A percentile compares a stretch with the other conserved stretches of the same genome.
These are phyloP conservation scores for Boletus speciosus DNA, from an alignment of 768 basidiomycete genomes.

Conservation along the genomic window DNA sequence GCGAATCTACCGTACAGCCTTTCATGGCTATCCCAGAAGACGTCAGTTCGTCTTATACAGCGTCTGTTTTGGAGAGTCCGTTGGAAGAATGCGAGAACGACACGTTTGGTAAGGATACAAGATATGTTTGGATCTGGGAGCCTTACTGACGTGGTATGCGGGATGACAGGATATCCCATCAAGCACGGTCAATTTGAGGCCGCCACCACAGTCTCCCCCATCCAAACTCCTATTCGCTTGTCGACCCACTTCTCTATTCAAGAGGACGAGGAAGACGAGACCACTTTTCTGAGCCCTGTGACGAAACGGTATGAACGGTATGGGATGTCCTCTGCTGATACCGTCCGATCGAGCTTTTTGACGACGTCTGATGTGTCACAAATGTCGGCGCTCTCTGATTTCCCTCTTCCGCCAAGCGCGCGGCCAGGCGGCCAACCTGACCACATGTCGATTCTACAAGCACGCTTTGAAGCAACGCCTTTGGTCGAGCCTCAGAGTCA, in stretches of 20 bases:
- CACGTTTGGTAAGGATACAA: conserved; percentile 25
- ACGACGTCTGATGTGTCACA: conserved; percentile 57
- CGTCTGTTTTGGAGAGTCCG: conserved; percentile 18
- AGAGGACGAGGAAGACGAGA: conserved; percentile 7
- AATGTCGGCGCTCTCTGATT: conserved; percentile 72
- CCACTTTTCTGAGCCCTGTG: conserved; percentile 12
- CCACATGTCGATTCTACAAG: conserved; percentile 39
- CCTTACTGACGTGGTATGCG: neutral
- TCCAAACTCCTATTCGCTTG: conserved; percentile 8
- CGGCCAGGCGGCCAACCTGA: conserved; percentile 21
- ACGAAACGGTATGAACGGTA: conserved; percentile 20
- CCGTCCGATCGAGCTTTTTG: conserved; percentile 53
- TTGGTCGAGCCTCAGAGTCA: neutral
- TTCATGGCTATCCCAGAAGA: conserved; percentile 23
- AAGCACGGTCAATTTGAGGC: conserved; percentile 19
- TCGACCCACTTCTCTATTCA: conserved; percentile 26
- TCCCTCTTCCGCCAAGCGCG: conserved; percentile 57
- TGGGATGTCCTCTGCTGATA: conserved; percentile 29
- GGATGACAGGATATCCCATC: conserved; percentile 22
- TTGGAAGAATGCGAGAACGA: conserved; percentile 23
- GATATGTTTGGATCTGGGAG: neutral
- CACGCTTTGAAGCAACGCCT: conserved; percentile 37
- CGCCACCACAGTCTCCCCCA: conserved; percentile 7
- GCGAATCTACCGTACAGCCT: neutral
- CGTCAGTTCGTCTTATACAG: conserved; percentile 19